These are phyloP conservation scores for Volvox carteri DNA, from an alignment of 163 green algal species.

Conservation along the genomic window DNA sequence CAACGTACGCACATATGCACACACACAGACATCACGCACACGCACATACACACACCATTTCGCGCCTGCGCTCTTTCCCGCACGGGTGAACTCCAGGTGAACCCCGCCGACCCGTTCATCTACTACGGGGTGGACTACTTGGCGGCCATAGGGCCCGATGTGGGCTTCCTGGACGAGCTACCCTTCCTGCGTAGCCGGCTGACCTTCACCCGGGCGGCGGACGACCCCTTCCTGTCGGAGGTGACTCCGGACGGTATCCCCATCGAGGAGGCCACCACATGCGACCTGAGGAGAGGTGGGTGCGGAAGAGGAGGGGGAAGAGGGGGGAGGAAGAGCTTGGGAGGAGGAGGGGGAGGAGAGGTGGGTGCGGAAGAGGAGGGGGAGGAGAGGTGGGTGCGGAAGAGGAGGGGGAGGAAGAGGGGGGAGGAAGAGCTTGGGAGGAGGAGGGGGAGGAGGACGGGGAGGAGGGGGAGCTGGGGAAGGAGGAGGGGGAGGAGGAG, in stretches of 20 bases:
- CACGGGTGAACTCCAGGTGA: too few relatives aligned
- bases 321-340: background rate
- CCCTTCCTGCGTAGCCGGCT: conserved; percentile 61
- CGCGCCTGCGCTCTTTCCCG: too few relatives aligned
- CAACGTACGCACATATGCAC: too few relatives aligned
- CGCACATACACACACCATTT: too few relatives aligned
- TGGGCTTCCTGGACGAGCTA: conserved; percentile 60
- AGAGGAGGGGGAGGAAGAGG: too few relatives aligned
- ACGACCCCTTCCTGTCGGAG: conserved; percentile 67
- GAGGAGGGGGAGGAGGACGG: too few relatives aligned
- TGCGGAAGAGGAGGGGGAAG: background rate
- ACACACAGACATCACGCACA: too few relatives aligned
- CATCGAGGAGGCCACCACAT: conserved; percentile 67
- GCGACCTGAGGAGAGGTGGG: conserved; percentile 59
- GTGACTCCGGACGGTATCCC: conserved; percentile 73
- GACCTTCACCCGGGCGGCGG: conserved; percentile 38
- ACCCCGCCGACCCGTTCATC: conserved; percentile 53
- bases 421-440: too few relatives aligned
- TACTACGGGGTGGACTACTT: conserved; percentile 60
- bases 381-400: background rate
- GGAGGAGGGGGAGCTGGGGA: too few relatives aligned
- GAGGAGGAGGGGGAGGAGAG: too few relatives aligned
- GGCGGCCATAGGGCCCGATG: conserved; percentile 47
- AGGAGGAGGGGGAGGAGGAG: too few relatives aligned
- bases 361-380: conserved; percentile 5